Percentiles rank a stretch among this genome's conserved stretches.
These are phyloP conservation scores for Berkeleyomyces basicola DNA, from an alignment of 2,329 filamentous ascomycete genomes.

Conservation along the genomic window DNA sequence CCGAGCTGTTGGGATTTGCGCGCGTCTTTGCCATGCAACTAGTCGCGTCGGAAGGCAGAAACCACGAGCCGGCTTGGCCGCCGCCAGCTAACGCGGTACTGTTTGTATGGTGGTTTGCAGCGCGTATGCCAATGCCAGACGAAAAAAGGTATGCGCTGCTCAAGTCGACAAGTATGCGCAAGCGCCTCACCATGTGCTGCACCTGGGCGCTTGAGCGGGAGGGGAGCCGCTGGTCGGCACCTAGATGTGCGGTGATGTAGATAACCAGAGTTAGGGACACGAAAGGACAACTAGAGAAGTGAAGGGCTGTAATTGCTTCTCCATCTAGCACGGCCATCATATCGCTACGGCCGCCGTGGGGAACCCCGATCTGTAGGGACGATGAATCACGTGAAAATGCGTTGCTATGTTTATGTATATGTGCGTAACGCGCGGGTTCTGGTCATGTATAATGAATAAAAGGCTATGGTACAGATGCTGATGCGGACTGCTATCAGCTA, in stretches of 20 bases:
- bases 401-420: not conserved
- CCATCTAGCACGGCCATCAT: no score
- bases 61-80: constrained; percentile 53
- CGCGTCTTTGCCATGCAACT: constrained; percentile 41
- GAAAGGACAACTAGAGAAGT: not conserved
- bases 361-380: no score
- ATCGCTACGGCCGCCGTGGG: no score
- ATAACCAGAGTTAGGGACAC: not conserved
- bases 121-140: constrained; percentile 60
- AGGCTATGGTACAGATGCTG: not conserved
- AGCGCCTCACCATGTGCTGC: constrained; percentile 68
- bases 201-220: constrained; percentile 63
- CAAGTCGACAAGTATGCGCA: constrained; percentile 56
- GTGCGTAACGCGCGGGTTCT: not conserved
- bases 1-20: constrained; percentile 48
- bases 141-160: constrained; percentile 66
- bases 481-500: not conserved
- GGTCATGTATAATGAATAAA: not conserved
- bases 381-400: no score
- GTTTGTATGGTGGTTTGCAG: constrained; percentile 86
- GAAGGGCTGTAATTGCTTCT: no score
- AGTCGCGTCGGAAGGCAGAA: constrained; percentile 53
- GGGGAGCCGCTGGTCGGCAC: constrained; percentile 49
- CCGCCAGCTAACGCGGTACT: constrained; percentile 57
- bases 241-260: constrained; percentile 7